Conservation (phyloP, 176 grass and related monocot genomes). For the Carex kokanica region DNA sequence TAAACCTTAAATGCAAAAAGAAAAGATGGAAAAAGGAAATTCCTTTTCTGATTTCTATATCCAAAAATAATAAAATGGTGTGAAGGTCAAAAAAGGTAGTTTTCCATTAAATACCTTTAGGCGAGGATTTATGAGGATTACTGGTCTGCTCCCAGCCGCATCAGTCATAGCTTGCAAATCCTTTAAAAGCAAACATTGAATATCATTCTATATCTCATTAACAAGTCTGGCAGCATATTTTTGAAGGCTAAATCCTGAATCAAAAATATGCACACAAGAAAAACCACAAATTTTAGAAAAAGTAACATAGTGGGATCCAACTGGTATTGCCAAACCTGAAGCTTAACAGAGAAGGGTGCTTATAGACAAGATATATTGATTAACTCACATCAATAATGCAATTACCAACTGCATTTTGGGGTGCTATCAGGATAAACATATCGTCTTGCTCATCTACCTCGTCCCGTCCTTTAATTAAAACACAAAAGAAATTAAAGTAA, state of each 20-base stretch:
- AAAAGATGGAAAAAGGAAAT: slow-evolving; percentile 1
- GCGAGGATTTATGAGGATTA: slow-evolving; percentile 95
- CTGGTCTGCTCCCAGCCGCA: slow-evolving; percentile 77
- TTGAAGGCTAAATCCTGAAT: background rate
- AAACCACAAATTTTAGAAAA: background rate
- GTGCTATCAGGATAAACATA: slow-evolving; percentile 91
- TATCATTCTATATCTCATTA: background rate
- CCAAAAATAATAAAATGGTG: background rate
- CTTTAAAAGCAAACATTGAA: slow-evolving; percentile 30
- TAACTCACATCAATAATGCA: slow-evolving; percentile 94
- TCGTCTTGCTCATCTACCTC: slow-evolving; percentile 94
- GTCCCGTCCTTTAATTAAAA: slow-evolving; percentile 47
- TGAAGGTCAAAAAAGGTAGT: slow-evolving; percentile 4
- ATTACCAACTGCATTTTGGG: slow-evolving; percentile 99
- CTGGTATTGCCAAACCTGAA: background rate
- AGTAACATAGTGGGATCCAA: background rate
- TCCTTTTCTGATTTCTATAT: background rate
- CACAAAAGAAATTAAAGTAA: slow-evolving; percentile 11
- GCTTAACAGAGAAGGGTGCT: background rate
- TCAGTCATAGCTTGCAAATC: slow-evolving; percentile 92
- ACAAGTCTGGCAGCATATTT: background rate
- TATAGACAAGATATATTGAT: background rate
- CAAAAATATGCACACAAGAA: slow-evolving; percentile 13
- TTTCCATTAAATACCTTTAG: slow-evolving; percentile 58
- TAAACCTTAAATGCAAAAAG: slow-evolving; percentile 2